Conservation (phyloP, 257 asterid species). For the Haberlea rhodopensis region DNA sequence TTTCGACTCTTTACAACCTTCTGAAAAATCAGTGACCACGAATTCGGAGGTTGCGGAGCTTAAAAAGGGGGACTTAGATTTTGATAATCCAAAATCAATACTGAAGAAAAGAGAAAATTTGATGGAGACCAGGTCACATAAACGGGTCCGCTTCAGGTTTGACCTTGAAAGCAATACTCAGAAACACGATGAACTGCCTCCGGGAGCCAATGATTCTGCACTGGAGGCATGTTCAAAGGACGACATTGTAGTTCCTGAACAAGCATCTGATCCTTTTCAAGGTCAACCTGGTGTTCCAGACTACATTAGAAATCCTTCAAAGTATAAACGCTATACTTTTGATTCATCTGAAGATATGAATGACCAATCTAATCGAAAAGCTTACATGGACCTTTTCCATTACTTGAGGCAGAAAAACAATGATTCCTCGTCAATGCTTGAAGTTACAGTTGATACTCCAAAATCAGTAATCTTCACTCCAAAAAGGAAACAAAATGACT, state of each 20-base stretch:
- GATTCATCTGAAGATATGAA: slow-evolving; percentile 55
- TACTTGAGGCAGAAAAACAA: slow-evolving; percentile 38
- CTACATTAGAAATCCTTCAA: slow-evolving; percentile 76
- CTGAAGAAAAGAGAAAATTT: slow-evolving; percentile 49
- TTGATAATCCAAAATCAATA: slow-evolving; percentile 51
- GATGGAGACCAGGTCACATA: slow-evolving; percentile 43
- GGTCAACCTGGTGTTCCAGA: slow-evolving; percentile 51
- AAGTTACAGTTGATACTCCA: slow-evolving; percentile 33
- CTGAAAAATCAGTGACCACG: slow-evolving; percentile 30
- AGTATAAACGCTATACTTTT: slow-evolving; percentile 62
- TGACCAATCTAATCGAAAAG: slow-evolving; percentile 59
- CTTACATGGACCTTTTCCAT: slow-evolving; percentile 51
- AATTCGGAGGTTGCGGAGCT: slow-evolving; percentile 20
- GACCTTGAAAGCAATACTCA: slow-evolving; percentile 27
- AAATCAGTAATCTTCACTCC: slow-evolving; percentile 57
- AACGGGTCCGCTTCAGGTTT: slow-evolving; percentile 62
- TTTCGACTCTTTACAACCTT: slow-evolving; percentile 37
- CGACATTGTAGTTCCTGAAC: slow-evolving; percentile 26
- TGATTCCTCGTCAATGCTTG: slow-evolving; percentile 23
- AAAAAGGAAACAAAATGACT: slow-evolving; percentile 38
- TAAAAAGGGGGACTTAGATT: slow-evolving; percentile 24
- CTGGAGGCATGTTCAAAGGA: slow-evolving; percentile 18
- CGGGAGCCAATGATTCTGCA: slow-evolving; percentile 27
- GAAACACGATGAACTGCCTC: slow-evolving; percentile 28
- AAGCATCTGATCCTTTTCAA: slow-evolving; percentile 28